Evolutionary conservation across 2,329 filamentous ascomycete genomes (phyloP).

Genomic region (Talaromyces sp.): DNA sequence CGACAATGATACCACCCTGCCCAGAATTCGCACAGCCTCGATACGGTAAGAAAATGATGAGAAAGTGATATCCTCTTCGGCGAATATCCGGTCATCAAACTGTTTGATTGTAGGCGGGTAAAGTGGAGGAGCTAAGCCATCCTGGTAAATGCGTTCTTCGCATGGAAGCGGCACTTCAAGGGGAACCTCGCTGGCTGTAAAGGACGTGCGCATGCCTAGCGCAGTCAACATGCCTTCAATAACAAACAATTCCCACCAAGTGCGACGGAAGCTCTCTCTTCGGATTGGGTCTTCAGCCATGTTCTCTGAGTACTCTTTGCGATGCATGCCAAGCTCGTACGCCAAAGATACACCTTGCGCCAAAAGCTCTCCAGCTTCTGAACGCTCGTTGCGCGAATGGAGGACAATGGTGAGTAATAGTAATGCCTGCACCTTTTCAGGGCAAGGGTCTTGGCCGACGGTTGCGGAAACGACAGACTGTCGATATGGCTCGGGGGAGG

Average conservation of each 20-base stretch:
- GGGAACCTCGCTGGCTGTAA: slow-evolving; percentile 69
- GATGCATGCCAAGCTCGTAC: slow-evolving; percentile 73
- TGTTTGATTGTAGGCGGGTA: slow-evolving; percentile 64
- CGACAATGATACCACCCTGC: slow-evolving; percentile 62
- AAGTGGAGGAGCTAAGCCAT: slow-evolving; percentile 55
- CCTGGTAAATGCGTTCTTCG: slow-evolving; percentile 67
- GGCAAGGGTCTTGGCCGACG: slow-evolving; percentile 44
- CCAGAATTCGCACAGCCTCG: slow-evolving; percentile 74
- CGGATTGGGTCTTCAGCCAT: slow-evolving; percentile 67
- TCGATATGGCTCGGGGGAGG: slow-evolving; percentile 48
- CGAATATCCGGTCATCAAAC: slow-evolving; percentile 75
- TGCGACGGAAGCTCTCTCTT: slow-evolving; percentile 81
- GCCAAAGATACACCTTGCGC: slow-evolving; percentile 68
- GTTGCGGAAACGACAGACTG: slow-evolving; percentile 34
- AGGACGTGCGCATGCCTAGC: slow-evolving; percentile 45
- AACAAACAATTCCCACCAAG: slow-evolving; percentile 87
- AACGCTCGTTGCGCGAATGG: slow-evolving; percentile 72
- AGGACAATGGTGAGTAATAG: slow-evolving; percentile 74
- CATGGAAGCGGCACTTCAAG: slow-evolving; percentile 74
- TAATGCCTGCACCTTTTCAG: slow-evolving; percentile 73
- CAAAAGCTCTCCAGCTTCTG: slow-evolving; percentile 66
- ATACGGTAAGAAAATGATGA: slow-evolving; percentile 85
- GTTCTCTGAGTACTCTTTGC: slow-evolving; percentile 62
- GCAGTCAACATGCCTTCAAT: slow-evolving; percentile 82
- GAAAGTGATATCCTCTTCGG: slow-evolving; percentile 64